Evolutionary conservation across 306 rosid species (phyloP).

Genomic region (Cucumis cinereus): DNA sequence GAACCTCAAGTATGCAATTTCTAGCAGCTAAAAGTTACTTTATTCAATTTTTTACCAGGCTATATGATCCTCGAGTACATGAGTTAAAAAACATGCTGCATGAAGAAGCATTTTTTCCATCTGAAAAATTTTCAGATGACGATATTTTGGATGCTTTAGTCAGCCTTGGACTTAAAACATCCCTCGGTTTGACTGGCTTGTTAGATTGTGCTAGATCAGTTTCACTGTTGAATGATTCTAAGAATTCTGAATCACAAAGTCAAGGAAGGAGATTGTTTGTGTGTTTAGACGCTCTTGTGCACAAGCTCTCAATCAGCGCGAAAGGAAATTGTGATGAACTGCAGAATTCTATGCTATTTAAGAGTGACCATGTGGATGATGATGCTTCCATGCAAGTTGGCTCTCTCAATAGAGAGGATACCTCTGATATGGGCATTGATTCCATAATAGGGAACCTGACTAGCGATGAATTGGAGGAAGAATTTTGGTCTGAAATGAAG

Average conservation of each 20-base stretch:
- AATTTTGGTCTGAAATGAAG: conserved; percentile 84
- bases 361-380: conserved; percentile 13
- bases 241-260: conserved; percentile 35
- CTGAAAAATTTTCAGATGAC: conserved; percentile 53
- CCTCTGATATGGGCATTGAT: conserved; percentile 25
- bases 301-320: conserved; percentile 37
- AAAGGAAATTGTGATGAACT: conserved; percentile 31
- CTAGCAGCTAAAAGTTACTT: conserved; percentile 5
- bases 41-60: conserved; percentile 52
- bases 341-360: conserved; percentile 14
- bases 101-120: conserved; percentile 60
- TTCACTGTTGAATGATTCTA: conserved; percentile 46
- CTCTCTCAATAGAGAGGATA: conserved; percentile 19
- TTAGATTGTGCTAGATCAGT: conserved; percentile 91
- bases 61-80: conserved; percentile 86
- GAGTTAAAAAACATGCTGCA: conserved; percentile 54
- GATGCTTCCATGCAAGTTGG: conserved; percentile 19
- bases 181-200: conserved; percentile 78
- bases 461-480: conserved; percentile 60
- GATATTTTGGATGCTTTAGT: conserved; percentile 62
- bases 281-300: conserved; percentile 47
- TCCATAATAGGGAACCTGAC: conserved; percentile 26
- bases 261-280: conserved; percentile 46
- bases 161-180: conserved; percentile 69
- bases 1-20: not conserved